Evolutionary conservation across 345 rosid species (phyloP).

Genomic region (Eucalyptus caleyi): DNA sequence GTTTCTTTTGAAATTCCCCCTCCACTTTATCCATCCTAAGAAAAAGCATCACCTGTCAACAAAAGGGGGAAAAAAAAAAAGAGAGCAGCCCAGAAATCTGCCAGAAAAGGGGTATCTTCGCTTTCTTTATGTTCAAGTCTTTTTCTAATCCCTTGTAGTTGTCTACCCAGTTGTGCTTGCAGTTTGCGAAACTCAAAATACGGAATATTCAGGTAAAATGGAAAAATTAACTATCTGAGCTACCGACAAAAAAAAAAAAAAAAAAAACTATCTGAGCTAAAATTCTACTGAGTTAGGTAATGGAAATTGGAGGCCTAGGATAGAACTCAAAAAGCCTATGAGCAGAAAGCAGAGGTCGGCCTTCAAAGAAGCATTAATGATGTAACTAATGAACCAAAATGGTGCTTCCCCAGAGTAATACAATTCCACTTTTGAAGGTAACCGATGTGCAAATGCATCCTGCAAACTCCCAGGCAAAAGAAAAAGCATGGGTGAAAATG

Average conservation of each 20-base stretch:
- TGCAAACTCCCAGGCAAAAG: neutral
- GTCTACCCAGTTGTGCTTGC: neutral
- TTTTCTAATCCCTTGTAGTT: conserved; percentile 1
- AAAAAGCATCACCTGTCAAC: neutral
- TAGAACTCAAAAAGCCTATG: neutral
- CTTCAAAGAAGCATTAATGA: neutral
- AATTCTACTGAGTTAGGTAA: neutral
- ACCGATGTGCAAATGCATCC: neutral
- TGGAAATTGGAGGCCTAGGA: neutral
- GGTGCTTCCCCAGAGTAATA: neutral
- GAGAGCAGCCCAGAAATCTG: neutral
- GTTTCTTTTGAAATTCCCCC: conserved; percentile 1
- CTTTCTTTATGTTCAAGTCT: conserved; percentile 2
- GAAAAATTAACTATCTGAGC: neutral
- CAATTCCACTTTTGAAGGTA: neutral
- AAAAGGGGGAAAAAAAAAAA: neutral
- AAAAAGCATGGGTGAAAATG: neutral
- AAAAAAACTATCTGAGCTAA: neutral
- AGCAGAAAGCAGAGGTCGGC: neutral
- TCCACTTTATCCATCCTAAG: neutral
- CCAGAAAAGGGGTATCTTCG: neutral
- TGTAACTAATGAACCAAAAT: neutral
- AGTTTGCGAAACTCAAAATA: neutral
- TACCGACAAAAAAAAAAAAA: neutral
- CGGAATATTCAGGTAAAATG: neutral